Evolutionary conservation across 2,329 filamentous ascomycete species (phyloP).

Genomic region (Hymenoscyphus repandus): DNA sequence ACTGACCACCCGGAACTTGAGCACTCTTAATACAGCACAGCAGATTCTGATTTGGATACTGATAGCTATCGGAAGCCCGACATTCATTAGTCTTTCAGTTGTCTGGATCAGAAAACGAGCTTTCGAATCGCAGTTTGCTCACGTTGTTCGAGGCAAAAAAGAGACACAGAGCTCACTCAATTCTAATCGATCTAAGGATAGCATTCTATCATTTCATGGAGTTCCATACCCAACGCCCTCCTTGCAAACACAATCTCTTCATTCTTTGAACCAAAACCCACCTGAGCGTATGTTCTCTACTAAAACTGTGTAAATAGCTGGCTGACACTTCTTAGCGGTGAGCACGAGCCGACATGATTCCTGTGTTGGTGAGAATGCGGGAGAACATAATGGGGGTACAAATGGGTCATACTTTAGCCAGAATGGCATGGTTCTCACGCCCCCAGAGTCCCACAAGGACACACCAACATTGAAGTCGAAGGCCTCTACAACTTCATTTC

Average conservation of each 20-base stretch:
- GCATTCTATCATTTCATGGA: neutral
- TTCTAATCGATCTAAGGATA: neutral
- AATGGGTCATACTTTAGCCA: neutral
- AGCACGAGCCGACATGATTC: neutral
- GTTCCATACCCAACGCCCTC: no score
- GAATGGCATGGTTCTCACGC: neutral
- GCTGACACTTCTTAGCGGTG: neutral
- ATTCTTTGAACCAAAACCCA: neutral
- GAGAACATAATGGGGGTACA: neutral
- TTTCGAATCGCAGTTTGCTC: conserved; percentile 54
- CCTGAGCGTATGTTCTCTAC: neutral
- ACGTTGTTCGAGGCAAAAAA: neutral
- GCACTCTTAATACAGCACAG: conserved; percentile 60
- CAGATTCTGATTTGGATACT: conserved; percentile 60
- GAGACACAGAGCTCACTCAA: neutral
- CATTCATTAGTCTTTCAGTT: conserved; percentile 63
- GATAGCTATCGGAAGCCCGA: conserved; percentile 61
- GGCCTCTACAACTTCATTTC: neutral
- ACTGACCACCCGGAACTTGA: conserved; percentile 62
- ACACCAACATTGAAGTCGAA: conserved; percentile 11
- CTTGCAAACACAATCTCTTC: no score
- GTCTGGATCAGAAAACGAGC: conserved; percentile 54
- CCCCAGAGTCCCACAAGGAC: conserved; percentile 9
- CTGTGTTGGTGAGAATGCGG: neutral
- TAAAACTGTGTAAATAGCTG: neutral